Conservation (phyloP, 768 basidiomycete species). For the Melanogaster broomeanus region DNA sequence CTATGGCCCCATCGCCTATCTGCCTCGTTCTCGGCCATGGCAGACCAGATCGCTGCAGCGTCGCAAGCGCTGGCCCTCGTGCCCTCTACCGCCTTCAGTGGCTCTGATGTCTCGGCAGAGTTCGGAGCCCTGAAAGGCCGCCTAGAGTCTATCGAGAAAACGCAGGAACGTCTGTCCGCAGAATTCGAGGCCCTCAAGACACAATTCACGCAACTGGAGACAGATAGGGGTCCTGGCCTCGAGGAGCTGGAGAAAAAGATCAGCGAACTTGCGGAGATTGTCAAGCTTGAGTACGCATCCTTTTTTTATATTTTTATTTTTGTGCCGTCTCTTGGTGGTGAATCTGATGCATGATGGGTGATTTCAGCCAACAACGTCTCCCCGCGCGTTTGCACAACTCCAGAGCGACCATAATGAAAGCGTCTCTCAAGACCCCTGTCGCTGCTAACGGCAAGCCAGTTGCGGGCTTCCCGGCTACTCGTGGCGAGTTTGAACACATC, state of each 20-base stretch:
- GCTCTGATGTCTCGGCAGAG: constrained; percentile 9
- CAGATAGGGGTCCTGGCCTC: constrained; percentile 18
- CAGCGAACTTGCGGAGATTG: constrained; percentile 28
- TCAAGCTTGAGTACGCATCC: constrained; percentile 38
- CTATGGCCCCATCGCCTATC: constrained; percentile 38
- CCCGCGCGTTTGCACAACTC: constrained; percentile 39
- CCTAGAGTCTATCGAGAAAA: constrained; percentile 33
- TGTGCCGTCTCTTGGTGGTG: too few relatives aligned
- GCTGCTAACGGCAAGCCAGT: constrained; percentile 37
- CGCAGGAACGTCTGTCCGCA: constrained; percentile 32
- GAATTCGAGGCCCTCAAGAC: constrained; percentile 34
- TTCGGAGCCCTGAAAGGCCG: constrained; percentile 23
- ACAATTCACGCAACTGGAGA: constrained; percentile 18
- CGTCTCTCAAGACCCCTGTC: constrained; percentile 29
- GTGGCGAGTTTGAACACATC: constrained; percentile 48
- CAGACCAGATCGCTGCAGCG: constrained; percentile 42
- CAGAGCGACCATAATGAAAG: constrained; percentile 34
- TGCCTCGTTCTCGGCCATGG: constrained; percentile 40
- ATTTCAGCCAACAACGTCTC: constrained; percentile 37
- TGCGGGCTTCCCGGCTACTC: constrained; percentile 36
- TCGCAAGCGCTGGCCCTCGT: constrained; percentile 37
- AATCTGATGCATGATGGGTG: not conserved
- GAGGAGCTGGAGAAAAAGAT: constrained; percentile 40
- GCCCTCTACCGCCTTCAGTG: constrained; percentile 22
- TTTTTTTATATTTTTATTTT: too few relatives aligned